phyloP scores from a whole-genome alignment of 2,329 filamentous ascomycete species.

The Alternaria postmessia region DNA sequence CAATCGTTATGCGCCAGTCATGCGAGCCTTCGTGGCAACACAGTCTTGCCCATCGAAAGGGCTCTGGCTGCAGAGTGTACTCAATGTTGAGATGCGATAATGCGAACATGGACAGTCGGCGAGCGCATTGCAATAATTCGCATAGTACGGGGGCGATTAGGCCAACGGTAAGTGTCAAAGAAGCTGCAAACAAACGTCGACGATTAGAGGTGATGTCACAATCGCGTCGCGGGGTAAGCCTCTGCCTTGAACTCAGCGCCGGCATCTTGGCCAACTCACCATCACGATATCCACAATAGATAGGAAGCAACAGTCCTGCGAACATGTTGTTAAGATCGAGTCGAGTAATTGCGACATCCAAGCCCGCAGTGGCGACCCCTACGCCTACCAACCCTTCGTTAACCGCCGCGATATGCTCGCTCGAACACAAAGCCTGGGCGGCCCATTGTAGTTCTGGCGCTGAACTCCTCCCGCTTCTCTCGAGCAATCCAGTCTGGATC shows the following conservation, averaged over 20 bases:
- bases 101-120: background rate
- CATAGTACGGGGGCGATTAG: background rate
- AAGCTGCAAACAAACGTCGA: background rate
- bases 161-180: background rate
- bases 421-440: slow-evolving; percentile 48
- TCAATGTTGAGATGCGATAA: background rate
- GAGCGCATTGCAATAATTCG: background rate
- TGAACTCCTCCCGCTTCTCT: slow-evolving; percentile 43
- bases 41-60: background rate
- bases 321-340: background rate
- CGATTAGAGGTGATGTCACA: slow-evolving; percentile 16
- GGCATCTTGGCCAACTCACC: background rate
- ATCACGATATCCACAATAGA: background rate
- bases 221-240: slow-evolving; percentile 19
- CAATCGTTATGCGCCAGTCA: slow-evolving; percentile 3
- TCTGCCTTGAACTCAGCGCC: slow-evolving; percentile 1
- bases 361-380: slow-evolving; percentile 17
- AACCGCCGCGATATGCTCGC: slow-evolving; percentile 38
- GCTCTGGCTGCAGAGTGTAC: background rate
- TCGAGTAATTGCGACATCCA: background rate
- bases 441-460: slow-evolving; percentile 46
- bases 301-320: background rate
- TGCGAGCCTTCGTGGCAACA: background rate
- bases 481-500: slow-evolving; percentile 46
- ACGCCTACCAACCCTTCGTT: slow-evolving; percentile 33